A percentile compares a stretch with the other conserved stretches of the same genome.
Evolutionary conservation across 2,329 filamentous ascomycete genomes (phyloP).

Genomic region (Orbilia quercus): DNA sequence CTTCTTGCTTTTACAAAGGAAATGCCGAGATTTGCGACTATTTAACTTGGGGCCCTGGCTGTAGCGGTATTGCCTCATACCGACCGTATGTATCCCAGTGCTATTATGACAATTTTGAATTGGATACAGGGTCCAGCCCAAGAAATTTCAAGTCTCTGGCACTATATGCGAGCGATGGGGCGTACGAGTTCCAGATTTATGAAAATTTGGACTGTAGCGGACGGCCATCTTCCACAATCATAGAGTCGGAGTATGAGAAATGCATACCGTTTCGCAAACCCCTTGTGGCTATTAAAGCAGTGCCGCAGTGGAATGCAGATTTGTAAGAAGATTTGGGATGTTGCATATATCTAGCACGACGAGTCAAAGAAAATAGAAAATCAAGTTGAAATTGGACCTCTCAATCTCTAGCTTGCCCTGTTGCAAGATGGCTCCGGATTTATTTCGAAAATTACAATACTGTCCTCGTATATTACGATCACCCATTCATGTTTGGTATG

Average conservation of each 20-base stretch:
- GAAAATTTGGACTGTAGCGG: constrained; percentile 16
- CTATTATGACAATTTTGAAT: constrained; percentile 11
- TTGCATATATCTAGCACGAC: too few species aligned
- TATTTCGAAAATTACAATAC: too few species aligned
- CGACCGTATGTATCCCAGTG: constrained; percentile 5
- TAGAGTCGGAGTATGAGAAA: neutral
- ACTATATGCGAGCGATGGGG: constrained; percentile 7
- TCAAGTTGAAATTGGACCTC: too few species aligned
- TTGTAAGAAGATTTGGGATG: too few species aligned
- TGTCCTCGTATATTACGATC: too few species aligned
- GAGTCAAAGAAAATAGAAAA: too few species aligned
- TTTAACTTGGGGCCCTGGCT: constrained; percentile 12
- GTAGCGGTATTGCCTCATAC: neutral
- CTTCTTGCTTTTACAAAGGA: constrained; percentile 9
- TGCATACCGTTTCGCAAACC: constrained; percentile 1
- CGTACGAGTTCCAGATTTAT: constrained; percentile 16
- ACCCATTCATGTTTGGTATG: too few species aligned
- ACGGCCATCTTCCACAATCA: constrained; percentile 12
- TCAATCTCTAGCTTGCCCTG: too few species aligned
- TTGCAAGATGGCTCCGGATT: too few species aligned
- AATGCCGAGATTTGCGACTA: constrained; percentile 1
- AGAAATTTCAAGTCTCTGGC: constrained; percentile 8
- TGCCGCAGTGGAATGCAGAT: constrained; percentile 26
- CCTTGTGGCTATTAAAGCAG: neutral
- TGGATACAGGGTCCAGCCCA: constrained; percentile 1